These are phyloP conservation scores for Plasmodium vinckei DNA, from an alignment of 169 alveolate species.

Conservation along the genomic window DNA sequence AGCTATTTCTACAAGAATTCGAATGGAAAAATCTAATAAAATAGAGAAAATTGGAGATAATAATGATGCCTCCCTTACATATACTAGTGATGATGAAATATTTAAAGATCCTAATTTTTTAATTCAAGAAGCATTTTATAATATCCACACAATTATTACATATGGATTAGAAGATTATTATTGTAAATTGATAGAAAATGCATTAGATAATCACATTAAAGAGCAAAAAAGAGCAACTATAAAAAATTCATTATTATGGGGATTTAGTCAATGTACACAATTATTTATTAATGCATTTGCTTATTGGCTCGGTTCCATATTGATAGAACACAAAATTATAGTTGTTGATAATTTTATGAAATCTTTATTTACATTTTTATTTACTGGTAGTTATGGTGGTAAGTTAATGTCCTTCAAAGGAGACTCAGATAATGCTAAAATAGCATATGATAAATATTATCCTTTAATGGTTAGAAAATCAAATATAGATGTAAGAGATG, in stretches of 20 bases:
- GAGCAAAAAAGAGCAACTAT: slow-evolving; percentile 19
- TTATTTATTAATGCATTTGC: slow-evolving; percentile 57
- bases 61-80: slow-evolving; percentile 5
- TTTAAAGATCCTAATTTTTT: slow-evolving; percentile 50
- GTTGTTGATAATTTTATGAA: slow-evolving; percentile 53
- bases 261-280: slow-evolving; percentile 72
- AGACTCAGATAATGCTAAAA: slow-evolving; percentile 58
- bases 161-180: slow-evolving; percentile 74
- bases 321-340: slow-evolving; percentile 34
- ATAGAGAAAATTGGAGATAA: slow-evolving; percentile 11
- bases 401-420: slow-evolving; percentile 71
- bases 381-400: slow-evolving; percentile 76
- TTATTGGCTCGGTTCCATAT: slow-evolving; percentile 73
- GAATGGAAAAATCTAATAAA: slow-evolving; percentile 15
- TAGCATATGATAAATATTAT: slow-evolving; percentile 48
- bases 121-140: slow-evolving; percentile 72
- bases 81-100: slow-evolving; percentile 57
- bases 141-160: slow-evolving; percentile 38
- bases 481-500: slow-evolving; percentile 60
- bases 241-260: slow-evolving; percentile 59
- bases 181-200: slow-evolving; percentile 40
- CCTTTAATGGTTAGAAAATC: slow-evolving; percentile 64
- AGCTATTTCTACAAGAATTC: slow-evolving; percentile 40
- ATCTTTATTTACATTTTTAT: slow-evolving; percentile 62
- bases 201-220: slow-evolving; percentile 33